Conservation (phyloP, 1,284 basidiomycete genomes). For the Boletellus sp. region DNA sequence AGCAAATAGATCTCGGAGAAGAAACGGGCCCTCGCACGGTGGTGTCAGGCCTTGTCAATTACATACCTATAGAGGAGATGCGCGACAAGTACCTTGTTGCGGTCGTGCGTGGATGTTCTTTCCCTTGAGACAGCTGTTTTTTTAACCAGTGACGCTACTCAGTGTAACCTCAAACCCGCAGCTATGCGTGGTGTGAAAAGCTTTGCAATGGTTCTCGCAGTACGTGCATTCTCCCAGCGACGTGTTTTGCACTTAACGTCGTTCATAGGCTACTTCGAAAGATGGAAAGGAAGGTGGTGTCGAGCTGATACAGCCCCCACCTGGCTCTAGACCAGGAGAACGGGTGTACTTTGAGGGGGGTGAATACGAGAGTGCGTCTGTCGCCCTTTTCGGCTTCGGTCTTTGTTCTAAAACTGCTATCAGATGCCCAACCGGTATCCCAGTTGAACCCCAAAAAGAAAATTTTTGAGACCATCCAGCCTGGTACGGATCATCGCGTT, state of each 20-base stretch:
- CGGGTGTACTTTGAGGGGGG: conserved; percentile 90
- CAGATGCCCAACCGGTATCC: conserved; percentile 69
- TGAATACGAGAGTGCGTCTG: conserved; percentile 65
- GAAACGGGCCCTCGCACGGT: conserved; percentile 91
- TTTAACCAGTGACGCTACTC: conserved; percentile 1
- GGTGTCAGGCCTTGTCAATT: conserved; percentile 91
- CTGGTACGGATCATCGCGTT: conserved; percentile 44
- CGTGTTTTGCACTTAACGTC: conserved; percentile 1
- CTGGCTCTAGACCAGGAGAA: conserved; percentile 85
- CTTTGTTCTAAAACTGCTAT: conserved; percentile 4
- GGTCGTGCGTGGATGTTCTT: conserved; percentile 53
- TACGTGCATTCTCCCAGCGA: conserved; percentile 36
- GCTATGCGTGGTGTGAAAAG: conserved; percentile 96
- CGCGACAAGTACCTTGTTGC: conserved; percentile 81
- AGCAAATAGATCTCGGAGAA: conserved; percentile 95
- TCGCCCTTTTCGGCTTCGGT: neutral
- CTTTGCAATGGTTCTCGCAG: conserved; percentile 93
- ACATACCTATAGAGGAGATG: conserved; percentile 93
- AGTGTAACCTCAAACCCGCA: conserved; percentile 95
- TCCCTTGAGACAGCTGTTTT: neutral
- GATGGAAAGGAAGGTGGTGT: conserved; percentile 90
- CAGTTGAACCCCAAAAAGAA: conserved; percentile 97
- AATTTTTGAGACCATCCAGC: conserved; percentile 93
- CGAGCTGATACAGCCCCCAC: conserved; percentile 85
- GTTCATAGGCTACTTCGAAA: conserved; percentile 73